A percentile compares a stretch with the other conserved stretches of the same genome.
These are phyloP conservation scores for Tetrastigma voinierianum DNA, from an alignment of 164 flowering plant genomes.

Conservation along the genomic window DNA sequence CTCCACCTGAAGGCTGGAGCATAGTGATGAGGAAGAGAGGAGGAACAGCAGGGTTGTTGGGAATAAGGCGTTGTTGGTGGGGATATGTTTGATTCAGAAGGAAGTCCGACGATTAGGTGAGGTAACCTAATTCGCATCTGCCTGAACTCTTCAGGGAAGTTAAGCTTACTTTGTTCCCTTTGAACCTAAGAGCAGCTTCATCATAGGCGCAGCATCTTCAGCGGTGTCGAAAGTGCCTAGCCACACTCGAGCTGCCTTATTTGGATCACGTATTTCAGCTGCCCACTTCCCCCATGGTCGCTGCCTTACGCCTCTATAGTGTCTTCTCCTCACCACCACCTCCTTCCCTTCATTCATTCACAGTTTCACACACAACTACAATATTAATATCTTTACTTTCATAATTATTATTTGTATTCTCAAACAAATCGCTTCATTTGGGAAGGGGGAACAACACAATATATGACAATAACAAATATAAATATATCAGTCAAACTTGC, in stretches of 20 bases:
- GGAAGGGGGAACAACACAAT: too few relatives aligned
- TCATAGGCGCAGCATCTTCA: constrained; percentile 87
- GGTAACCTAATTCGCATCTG: constrained; percentile 22
- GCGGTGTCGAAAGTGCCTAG: constrained; percentile 79
- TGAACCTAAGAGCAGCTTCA: constrained; percentile 70
- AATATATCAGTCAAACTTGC: too few relatives aligned
- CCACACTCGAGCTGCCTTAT: constrained; percentile 83
- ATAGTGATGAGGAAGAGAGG: constrained; percentile 23
- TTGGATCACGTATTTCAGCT: constrained; percentile 84
- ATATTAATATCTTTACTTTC: too few relatives aligned
- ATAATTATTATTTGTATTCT: too few relatives aligned
- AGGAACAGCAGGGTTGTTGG: neutral
- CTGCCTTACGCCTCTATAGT: constrained; percentile 84
- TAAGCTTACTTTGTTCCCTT: constrained; percentile 82
- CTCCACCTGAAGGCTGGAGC: constrained; percentile 25
- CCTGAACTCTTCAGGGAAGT: constrained; percentile 77
- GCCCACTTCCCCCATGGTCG: constrained; percentile 92
- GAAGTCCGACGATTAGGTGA: constrained; percentile 19
- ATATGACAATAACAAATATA: too few relatives aligned
- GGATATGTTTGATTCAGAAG: too few relatives aligned
- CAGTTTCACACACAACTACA: too few relatives aligned
- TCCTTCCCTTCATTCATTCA: constrained; percentile 17
- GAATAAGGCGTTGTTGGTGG: neutral
- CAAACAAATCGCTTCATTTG: too few relatives aligned
- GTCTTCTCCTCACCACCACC: constrained; percentile 45